Evolutionary conservation across 345 rosid genomes (phyloP).

Genomic region (Eutrema yunnanense): DNA sequence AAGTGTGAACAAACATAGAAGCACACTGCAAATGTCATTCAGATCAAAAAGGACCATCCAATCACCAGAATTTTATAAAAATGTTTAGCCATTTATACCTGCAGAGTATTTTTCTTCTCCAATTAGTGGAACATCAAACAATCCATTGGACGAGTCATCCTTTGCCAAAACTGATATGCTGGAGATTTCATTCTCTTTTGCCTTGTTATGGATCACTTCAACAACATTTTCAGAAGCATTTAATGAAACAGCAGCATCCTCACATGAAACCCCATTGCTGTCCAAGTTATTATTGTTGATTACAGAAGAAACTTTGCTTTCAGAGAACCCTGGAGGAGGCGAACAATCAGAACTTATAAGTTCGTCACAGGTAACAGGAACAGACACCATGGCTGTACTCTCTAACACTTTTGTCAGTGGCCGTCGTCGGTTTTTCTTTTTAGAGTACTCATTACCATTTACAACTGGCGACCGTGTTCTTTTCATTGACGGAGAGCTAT

Average conservation of each 20-base stretch:
- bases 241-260: constrained; percentile 37
- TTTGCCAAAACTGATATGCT: constrained; percentile 34
- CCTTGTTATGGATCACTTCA: constrained; percentile 40
- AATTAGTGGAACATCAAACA: constrained; percentile 73
- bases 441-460: constrained; percentile 51
- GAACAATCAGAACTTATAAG: constrained; percentile 50
- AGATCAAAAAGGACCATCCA: not conserved
- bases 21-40: not conserved
- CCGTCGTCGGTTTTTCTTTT: constrained; percentile 60
- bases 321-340: constrained; percentile 49
- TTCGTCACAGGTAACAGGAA: constrained; percentile 60
- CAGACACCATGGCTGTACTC: constrained; percentile 66
- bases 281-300: constrained; percentile 47
- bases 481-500: constrained; percentile 36
- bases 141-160: constrained; percentile 39
- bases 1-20: not conserved
- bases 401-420: constrained; percentile 78
- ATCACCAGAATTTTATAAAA: not conserved
- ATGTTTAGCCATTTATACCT: constrained; percentile 41
- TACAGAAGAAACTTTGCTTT: constrained; percentile 39
- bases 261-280: constrained; percentile 53
- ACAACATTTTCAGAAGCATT: constrained; percentile 40
- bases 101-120: constrained; percentile 57
- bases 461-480: constrained; percentile 57
- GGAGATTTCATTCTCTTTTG: constrained; percentile 45